Conservation (phyloP, 192 early-diverging fungal species). For the Chytriomyces sp. region DNA sequence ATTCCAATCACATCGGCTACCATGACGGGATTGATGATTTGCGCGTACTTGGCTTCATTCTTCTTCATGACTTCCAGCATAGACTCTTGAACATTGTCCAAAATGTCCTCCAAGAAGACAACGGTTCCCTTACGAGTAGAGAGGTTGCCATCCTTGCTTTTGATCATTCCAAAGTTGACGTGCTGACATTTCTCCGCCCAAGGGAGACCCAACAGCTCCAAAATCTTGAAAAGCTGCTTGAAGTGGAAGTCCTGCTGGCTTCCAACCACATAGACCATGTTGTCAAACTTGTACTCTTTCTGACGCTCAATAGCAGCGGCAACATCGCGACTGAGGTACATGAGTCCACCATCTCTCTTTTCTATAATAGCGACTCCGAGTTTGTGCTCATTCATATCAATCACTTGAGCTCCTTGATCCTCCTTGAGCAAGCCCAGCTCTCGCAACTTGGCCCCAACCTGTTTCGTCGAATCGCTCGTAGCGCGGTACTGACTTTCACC, state of each 20-base stretch:
- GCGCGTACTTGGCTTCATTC: conserved; percentile 81
- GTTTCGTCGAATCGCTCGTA: conserved; percentile 51
- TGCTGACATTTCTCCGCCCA: conserved; percentile 85
- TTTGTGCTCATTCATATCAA: conserved; percentile 83
- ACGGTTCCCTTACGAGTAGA: conserved; percentile 94
- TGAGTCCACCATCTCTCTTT: conserved; percentile 88
- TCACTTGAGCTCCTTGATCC: conserved; percentile 81
- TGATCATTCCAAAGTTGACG: conserved; percentile 93
- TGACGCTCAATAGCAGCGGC: conserved; percentile 92
- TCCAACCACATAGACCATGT: conserved; percentile 90
- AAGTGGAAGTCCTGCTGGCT: conserved; percentile 90
- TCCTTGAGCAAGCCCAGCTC: conserved; percentile 72
- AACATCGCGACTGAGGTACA: conserved; percentile 96
- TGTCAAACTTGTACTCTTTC: conserved; percentile 85
- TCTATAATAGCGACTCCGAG: conserved; percentile 81
- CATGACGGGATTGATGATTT: conserved; percentile 78
- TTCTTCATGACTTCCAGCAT: conserved; percentile 92
- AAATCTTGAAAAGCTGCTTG: conserved; percentile 92
- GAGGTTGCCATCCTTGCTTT: conserved; percentile 77
- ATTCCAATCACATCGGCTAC: conserved; percentile 90
- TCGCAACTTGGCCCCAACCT: conserved; percentile 71
- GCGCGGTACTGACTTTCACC: conserved; percentile 89
- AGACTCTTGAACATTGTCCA: conserved; percentile 79
- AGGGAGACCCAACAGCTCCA: conserved; percentile 78
- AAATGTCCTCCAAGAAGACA: conserved; percentile 94